Conservation (phyloP, 495 filamentous ascomycete genomes). For the Durotheca rogersii region DNA sequence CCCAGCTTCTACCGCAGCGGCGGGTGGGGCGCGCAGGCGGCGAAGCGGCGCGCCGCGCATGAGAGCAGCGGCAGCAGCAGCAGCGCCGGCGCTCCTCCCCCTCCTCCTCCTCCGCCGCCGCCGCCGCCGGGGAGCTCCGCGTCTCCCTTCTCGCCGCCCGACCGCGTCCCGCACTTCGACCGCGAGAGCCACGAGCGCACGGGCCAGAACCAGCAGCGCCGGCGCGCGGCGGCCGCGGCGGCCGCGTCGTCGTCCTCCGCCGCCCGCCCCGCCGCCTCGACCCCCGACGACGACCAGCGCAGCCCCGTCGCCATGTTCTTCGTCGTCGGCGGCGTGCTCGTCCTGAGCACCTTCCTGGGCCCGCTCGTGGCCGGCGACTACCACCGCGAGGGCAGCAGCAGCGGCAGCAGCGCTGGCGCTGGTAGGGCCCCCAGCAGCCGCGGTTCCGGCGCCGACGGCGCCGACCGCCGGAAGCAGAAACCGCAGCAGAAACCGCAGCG, state of each 20-base stretch:
- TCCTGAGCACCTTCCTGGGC: slow-evolving; percentile 37
- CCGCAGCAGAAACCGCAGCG: too few relatives aligned
- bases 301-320: slow-evolving; percentile 44
- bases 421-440: too few relatives aligned
- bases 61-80: too few relatives aligned
- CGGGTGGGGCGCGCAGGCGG: slow-evolving; percentile 61
- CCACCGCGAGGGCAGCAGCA: slow-evolving; percentile 22
- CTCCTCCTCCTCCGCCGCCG: slow-evolving; percentile 27
- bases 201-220: slow-evolving; percentile 45
- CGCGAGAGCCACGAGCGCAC: slow-evolving; percentile 63
- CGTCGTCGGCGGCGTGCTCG: slow-evolving; percentile 40
- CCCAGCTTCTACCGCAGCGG: slow-evolving; percentile 83
- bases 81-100: slow-evolving; percentile 33
- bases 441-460: too few relatives aligned
- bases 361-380: slow-evolving; percentile 30
- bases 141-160: background rate
- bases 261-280: slow-evolving; percentile 19
- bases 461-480: too few relatives aligned
- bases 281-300: slow-evolving; percentile 19
- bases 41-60: slow-evolving; percentile 51
- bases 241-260: slow-evolving; percentile 43
- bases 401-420: slow-evolving; percentile 10
- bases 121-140: too few relatives aligned
- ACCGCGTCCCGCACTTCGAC: slow-evolving; percentile 60
- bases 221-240: slow-evolving; percentile 32